Base-by-base conservation (phyloP, 257 asterid species). In the Perilla frutescens region DNA sequence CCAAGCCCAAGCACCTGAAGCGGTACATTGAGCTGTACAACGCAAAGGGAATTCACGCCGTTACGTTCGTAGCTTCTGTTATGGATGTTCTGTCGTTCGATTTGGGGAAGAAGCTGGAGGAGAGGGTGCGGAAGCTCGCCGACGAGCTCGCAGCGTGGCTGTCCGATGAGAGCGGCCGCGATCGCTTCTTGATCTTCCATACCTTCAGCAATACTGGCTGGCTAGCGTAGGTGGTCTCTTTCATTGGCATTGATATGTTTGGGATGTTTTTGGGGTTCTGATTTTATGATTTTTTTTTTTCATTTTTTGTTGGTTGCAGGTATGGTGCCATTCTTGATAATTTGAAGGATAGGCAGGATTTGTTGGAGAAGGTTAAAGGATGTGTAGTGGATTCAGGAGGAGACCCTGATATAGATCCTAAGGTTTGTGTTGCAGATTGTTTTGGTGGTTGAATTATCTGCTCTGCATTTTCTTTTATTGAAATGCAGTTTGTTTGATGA, bases 141-240 rank as follows among this genome's bases (percentile, higher is more conserved):
- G 11, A 41, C 13, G 92, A 91, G 83, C 86, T 93, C 15, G 72
- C 80, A 11, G 74, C 82, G 5, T 91, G 96, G 98, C 57, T 93
- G 76, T 80, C 88, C 36, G 68, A 80, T 51, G 85, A 49, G 58
- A 64, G 78, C 77, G 96, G 86, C 10, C 81, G 87, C 2, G 80
- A 86, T 62, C 79, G 96, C 59, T 72, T 77, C 74, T 81, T 93
- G 93, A 34, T 88, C 76, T 89, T 91, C 76, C 98, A 91, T 58
- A 89, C 96, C 55, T 93, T 93, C 66, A 93, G 98, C 81, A 93
- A 89, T 58, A 91, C 98, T 20, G 98, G 98, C 70, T 93, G 98
- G 98, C 94, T 93, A 62, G 88, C 91, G 98, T 91, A 87, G 83
- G 98, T 88, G 71, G 87, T 81, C 57, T 81, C 54, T 79, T 57